These are phyloP conservation scores for Blastomyces emzantsi DNA, from an alignment of 2,329 filamentous ascomycete genomes.

Conservation along the genomic window DNA sequence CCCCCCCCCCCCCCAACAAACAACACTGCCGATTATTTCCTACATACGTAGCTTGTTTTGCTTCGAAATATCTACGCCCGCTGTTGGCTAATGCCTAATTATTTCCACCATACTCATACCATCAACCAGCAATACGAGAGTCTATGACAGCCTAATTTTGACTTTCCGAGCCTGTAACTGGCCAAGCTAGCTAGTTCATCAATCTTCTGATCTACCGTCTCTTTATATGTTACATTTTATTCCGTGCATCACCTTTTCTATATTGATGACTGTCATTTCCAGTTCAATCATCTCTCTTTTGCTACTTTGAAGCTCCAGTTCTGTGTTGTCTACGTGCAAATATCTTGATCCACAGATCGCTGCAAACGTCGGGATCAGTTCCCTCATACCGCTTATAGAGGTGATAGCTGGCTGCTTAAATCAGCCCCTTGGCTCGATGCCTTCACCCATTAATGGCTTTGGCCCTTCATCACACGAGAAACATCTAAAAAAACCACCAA, in stretches of 20 bases:
- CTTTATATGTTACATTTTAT: neutral
- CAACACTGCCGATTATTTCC: neutral
- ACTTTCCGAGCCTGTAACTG: neutral
- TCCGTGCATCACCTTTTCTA: neutral
- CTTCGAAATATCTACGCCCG: neutral
- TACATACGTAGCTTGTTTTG: neutral
- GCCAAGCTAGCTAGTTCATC: neutral
- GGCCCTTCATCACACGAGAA: constrained; percentile 1
- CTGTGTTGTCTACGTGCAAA: neutral
- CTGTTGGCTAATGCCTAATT: neutral
- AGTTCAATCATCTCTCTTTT: neutral
- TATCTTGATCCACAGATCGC: too few relatives aligned
- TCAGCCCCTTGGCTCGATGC: neutral
- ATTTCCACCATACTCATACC: neutral
- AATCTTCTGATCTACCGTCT: neutral
- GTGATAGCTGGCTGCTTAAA: neutral
- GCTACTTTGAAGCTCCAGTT: neutral
- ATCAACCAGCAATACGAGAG: neutral
- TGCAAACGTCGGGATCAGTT: neutral
- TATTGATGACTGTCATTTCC: neutral
- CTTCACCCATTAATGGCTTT: constrained; percentile 4
- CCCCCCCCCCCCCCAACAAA: neutral
- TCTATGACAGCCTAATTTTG: neutral
- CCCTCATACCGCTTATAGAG: neutral
- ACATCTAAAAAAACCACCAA: constrained; percentile 5